Evolutionary conservation across 768 basidiomycete genomes (phyloP), one percentile per base, ranked within the genome.

Genomic region (Vishniacozyma victoriae): DNA sequence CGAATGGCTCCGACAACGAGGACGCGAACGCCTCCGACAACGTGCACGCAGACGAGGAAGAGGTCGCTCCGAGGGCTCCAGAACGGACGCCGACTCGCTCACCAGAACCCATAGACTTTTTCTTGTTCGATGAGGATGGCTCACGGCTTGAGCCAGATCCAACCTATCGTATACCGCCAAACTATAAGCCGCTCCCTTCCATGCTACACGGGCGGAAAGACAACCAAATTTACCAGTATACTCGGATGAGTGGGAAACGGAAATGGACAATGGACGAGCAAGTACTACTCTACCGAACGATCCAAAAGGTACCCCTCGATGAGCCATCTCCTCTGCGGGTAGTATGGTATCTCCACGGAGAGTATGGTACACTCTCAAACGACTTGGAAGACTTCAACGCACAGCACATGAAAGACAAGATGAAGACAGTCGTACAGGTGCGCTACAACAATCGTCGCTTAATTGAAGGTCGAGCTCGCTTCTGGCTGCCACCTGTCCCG

Each of bases 351-450:
- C 45, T 68, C 1, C 50, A 58, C 35, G 66, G 66, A 9, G 66
- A 64, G 20, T 38, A 44, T 33, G 66, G 66, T 1, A 33, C n/a
- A 19, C 14, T 47, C 3, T 22, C 24, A 1, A 38, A 54, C 11
- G 5, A 13, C 2, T 42, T 68, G 16, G 43, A 52, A 46, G 29
- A 56, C 31, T 62, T 49, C 41, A 62, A 62, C 35, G 48, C 57
- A 1, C 58, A 64, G 42, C 60, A 68, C 48, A 68, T 68, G 66
- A 64, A 64, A 31, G 62, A 64, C 29, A 68, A 64, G 56, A 60
- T 68, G 58, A 25, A 50, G 12, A 50, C 44, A 9, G 59, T 64
- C 5, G 54, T 68, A 14, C 29, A 20, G 15, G 40, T 46, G 12
- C 16, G 66, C 3, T 20, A 43, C 16, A 60, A 59, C 16, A 44